These are phyloP conservation scores for Xylaria multiplex DNA, from an alignment of 2,329 filamentous ascomycete genomes.

Conservation along the genomic window DNA sequence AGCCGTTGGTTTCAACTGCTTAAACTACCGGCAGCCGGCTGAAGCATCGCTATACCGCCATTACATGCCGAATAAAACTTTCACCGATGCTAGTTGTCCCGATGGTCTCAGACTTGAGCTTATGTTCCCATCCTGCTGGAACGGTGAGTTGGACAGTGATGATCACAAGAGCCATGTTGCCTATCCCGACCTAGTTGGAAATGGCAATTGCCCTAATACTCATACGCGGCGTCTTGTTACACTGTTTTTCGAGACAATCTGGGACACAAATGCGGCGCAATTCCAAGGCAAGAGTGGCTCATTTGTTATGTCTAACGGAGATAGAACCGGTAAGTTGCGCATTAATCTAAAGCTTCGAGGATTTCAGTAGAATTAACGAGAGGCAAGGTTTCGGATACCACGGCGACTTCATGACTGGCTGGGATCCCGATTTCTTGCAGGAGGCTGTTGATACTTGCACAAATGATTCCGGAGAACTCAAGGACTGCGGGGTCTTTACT, in stretches of 20 bases:
- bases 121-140: conserved; percentile 92
- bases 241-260: conserved; percentile 89
- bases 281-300: conserved; percentile 71
- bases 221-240: conserved; percentile 76
- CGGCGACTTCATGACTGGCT: conserved; percentile 83
- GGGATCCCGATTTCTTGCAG: conserved; percentile 76
- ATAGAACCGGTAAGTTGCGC: conserved; percentile 69
- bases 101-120: conserved; percentile 85
- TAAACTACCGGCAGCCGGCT: conserved; percentile 76
- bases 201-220: conserved; percentile 76
- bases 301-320: conserved; percentile 82
- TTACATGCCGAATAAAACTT: conserved; percentile 80
- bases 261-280: conserved; percentile 67
- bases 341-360: neutral
- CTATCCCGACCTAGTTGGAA: conserved; percentile 80
- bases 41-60: conserved; percentile 85
- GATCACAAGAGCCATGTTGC: conserved; percentile 75
- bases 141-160: conserved; percentile 70
- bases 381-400: conserved; percentile 75
- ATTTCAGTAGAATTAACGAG: neutral
- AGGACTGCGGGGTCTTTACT: conserved; percentile 80
- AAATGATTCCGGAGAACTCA: conserved; percentile 72
- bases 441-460: conserved; percentile 80
- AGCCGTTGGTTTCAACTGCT: conserved; percentile 92
- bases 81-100: conserved; percentile 81